phyloP scores from a whole-genome alignment of 1,139 yeast species.

The Nakaseomyces bracarensis region DNA sequence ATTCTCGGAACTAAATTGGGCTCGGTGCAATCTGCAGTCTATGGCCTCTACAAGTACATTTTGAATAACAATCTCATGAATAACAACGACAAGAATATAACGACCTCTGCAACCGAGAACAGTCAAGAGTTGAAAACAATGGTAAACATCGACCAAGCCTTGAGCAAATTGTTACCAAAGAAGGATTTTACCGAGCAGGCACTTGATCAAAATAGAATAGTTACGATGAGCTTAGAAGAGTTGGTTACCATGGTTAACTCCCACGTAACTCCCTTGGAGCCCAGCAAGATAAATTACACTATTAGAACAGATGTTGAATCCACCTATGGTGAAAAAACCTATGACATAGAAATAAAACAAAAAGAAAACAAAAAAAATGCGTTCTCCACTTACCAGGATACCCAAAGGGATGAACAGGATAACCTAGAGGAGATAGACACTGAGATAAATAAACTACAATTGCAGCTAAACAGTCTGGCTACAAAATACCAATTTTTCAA shows the following conservation, averaged over 20 bases:
- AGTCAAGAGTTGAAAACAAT: conserved; percentile 14
- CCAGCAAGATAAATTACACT: conserved; percentile 66
- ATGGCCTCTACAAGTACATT: conserved; percentile 77
- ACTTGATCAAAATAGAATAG: not conserved
- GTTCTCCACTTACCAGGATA: conserved; percentile 42
- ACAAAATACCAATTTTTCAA: conserved; percentile 65
- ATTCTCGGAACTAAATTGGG: conserved; percentile 70
- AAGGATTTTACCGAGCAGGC: conserved; percentile 6
- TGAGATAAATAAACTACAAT: conserved; percentile 22
- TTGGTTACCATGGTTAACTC: conserved; percentile 42
- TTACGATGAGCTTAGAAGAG: not conserved
- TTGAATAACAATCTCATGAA: conserved; percentile 25
- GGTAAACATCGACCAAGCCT: conserved; percentile 48
- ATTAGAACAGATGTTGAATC: conserved; percentile 68
- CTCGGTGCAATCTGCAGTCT: conserved; percentile 80
- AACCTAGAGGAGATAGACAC: conserved; percentile 24
- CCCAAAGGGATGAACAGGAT: conserved; percentile 44
- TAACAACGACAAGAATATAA: conserved; percentile 14
- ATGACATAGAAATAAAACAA: conserved; percentile 56
- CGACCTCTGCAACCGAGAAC: conserved; percentile 13
- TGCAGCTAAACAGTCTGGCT: conserved; percentile 50
- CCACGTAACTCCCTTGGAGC: conserved; percentile 63
- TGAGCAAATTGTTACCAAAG: conserved; percentile 45
- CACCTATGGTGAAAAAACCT: conserved; percentile 70
- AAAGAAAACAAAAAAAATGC: conserved; percentile 6